Evolutionary conservation across 176 grass and related monocot genomes (phyloP).

Genomic region (Oryza meyeriana): DNA sequence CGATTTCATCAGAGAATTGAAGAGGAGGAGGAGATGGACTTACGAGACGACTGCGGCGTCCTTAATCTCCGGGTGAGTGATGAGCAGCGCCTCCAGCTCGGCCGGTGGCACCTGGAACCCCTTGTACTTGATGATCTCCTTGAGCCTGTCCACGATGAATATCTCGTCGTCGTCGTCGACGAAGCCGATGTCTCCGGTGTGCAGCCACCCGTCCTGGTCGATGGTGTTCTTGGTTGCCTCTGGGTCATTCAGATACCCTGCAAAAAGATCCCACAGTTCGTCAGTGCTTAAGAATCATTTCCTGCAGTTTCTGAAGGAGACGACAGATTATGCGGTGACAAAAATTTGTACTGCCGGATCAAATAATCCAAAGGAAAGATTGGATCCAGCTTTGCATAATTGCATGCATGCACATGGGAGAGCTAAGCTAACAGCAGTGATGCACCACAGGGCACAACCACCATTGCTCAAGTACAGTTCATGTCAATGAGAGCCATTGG

Average conservation of each 20-base stretch:
- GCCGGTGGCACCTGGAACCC: conserved; percentile 90
- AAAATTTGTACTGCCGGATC: neutral
- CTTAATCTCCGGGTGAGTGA: conserved; percentile 69
- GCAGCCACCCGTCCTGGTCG: conserved; percentile 86
- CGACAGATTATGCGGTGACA: neutral
- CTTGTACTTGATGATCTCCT: conserved; percentile 99
- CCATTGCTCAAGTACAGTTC: neutral
- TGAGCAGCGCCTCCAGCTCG: conserved; percentile 86
- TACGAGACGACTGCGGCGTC: conserved; percentile 87
- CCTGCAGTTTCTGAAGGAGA: neutral
- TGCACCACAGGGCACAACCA: too few species aligned
- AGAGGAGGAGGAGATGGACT: neutral
- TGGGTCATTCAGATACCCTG: conserved; percentile 90
- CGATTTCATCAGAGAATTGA: neutral
- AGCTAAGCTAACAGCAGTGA: neutral
- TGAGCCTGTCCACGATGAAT: conserved; percentile 97
- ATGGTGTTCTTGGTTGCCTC: conserved; percentile 84
- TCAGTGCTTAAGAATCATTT: neutral
- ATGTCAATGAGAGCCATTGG: neutral
- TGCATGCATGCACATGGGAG: neutral
- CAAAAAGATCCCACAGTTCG: neutral
- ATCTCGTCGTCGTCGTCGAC: conserved; percentile 91
- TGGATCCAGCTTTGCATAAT: neutral
- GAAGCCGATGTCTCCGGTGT: conserved; percentile 87
- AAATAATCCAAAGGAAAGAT: neutral